Base-by-base conservation (phyloP, 2,329 filamentous ascomycete genomes). In the Alternaria solani region DNA sequence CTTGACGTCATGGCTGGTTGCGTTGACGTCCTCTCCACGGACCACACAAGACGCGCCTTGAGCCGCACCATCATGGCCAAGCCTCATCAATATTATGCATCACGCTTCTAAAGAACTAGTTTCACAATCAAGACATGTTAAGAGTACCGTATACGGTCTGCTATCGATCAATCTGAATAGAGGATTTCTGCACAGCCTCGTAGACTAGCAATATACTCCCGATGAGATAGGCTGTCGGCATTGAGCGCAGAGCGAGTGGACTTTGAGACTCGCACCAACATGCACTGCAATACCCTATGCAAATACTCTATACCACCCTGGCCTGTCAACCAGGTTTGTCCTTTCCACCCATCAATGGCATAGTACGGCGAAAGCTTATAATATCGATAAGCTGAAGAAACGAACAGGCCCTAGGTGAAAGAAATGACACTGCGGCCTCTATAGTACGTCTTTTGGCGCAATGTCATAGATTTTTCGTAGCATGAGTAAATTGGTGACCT, bases 291-390 rank as follows among this genome's bases (percentile, higher is more conserved):
- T 34, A 53, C 12, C 51, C 51, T 18, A 43, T 3, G 7, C 36
- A 42, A 34, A 39, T 39, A 53, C 51, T 53, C 51, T 39, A 53
- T 14, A 53, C 20, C 39, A 44, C 5, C 39, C 51, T n/a, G 26
- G 16, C 25, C 51, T 46, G 32, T 39, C 51, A 14, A 54, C 28
- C 51, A 54, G 7, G 14, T 54, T 54, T 23, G 28, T 44, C 28
- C 26, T 36, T 23, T 39, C 28, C 12, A 44, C 28, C 39, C 51
- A 36, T 39, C 39, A 54, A 11, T 44, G 26, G 14, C 28, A 18
- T n/a, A 36, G 51, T 2, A 44, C 39, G 16, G 44, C 51, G 5
- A 54, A 18, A 16, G 18, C n/a, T 18, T 44, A 54, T 12, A 36
- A 14, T 9, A 44, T 54, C 14, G 51, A 54, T 23, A 39, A 26